phyloP scores from a whole-genome alignment of 2,329 filamentous ascomycete genomes.

The Talaromyces funiculosus region DNA sequence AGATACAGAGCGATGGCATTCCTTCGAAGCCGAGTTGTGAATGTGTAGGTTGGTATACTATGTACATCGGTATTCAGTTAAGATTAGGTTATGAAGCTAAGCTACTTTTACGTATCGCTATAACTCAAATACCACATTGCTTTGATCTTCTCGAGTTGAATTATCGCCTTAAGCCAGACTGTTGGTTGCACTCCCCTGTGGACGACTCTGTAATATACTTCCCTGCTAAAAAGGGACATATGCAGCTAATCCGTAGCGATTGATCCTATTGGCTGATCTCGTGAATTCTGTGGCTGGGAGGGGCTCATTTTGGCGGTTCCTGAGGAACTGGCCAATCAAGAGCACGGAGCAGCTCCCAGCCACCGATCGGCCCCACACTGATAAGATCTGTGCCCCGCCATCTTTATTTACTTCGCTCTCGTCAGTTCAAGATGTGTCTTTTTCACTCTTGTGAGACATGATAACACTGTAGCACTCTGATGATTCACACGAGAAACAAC shows the following conservation, averaged over 20 bases:
- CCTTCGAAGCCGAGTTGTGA: too few species aligned
- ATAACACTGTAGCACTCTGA: not conserved
- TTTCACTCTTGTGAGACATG: not conserved
- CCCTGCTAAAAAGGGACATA: not conserved
- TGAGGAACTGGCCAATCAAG: not conserved
- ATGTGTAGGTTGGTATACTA: too few species aligned
- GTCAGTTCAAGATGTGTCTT: not conserved
- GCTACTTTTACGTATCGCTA: too few species aligned
- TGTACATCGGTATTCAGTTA: too few species aligned
- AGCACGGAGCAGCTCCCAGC: not conserved
- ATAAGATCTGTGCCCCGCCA: constrained; percentile 7
- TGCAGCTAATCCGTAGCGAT: not conserved
- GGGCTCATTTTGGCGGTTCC: not conserved
- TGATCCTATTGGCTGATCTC: not conserved
- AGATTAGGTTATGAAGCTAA: too few species aligned
- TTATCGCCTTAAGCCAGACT: too few species aligned
- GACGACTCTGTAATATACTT: too few species aligned
- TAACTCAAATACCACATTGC: too few species aligned
- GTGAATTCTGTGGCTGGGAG: not conserved
- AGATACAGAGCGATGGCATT: too few species aligned
- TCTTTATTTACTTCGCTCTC: not conserved
- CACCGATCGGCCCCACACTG: not conserved
- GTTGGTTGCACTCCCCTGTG: too few species aligned
- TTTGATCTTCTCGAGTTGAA: too few species aligned
- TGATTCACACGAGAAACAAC: not conserved